phyloP scores from a whole-genome alignment of 371 early-diverging fungal genomes.

The Mortierella sp. region DNA sequence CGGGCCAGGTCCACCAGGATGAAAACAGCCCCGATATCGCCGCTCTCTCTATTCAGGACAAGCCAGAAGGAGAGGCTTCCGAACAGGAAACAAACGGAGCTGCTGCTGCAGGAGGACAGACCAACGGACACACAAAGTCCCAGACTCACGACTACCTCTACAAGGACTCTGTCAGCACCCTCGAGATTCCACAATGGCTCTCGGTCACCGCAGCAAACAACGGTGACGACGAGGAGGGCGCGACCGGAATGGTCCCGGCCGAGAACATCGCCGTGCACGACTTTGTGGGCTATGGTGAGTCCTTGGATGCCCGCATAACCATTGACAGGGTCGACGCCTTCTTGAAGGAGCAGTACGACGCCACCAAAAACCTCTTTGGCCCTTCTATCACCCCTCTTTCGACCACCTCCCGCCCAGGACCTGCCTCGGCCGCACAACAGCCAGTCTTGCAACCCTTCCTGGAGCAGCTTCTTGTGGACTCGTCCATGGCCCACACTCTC shows the following conservation, averaged over 20 bases:
- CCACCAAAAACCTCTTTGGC: constrained; percentile 44
- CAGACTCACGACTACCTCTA: constrained; percentile 12
- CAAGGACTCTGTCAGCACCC: constrained; percentile 44
- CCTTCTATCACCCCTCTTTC: constrained; percentile 38
- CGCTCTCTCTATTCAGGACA: constrained; percentile 68
- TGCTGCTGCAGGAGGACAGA: constrained; percentile 7
- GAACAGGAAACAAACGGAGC: constrained; percentile 16
- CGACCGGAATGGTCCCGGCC: constrained; percentile 31
- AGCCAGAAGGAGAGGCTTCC: background rate
- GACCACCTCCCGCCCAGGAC: constrained; percentile 73
- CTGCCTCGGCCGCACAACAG: constrained; percentile 75
- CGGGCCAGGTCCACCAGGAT: constrained; percentile 67
- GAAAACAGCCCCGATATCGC: constrained; percentile 77
- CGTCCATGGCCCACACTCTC: constrained; percentile 74
- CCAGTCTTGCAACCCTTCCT: constrained; percentile 62
- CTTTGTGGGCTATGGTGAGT: constrained; percentile 57
- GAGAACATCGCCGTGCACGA: constrained; percentile 51
- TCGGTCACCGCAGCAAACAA: constrained; percentile 7
- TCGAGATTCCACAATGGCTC: constrained; percentile 47
- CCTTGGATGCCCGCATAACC: constrained; percentile 34
- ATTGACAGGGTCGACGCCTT: constrained; percentile 48
- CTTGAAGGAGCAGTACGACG: constrained; percentile 36
- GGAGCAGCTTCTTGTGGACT: constrained; percentile 44
- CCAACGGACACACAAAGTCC: background rate
- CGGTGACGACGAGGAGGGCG: background rate